Evolutionary conservation across 129 eudicot genomes (phyloP).

Genomic region (Arctium lappa): DNA sequence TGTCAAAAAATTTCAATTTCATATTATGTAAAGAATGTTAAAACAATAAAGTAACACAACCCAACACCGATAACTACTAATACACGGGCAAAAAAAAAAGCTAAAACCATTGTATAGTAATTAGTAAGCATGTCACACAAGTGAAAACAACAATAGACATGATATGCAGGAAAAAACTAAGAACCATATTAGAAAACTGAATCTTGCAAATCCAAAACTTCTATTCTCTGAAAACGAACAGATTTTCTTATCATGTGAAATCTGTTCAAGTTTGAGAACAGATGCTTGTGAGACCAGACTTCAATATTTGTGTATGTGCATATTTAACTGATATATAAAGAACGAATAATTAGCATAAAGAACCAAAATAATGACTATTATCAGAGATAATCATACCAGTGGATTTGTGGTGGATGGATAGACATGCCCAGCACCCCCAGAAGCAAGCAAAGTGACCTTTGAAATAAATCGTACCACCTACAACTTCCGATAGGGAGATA

Average conservation of each 20-base stretch:
- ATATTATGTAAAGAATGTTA: too few relatives aligned
- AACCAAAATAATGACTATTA: not conserved
- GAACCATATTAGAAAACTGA: too few relatives aligned
- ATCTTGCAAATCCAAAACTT: too few relatives aligned
- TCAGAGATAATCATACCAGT: constrained; percentile 39
- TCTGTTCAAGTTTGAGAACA: not conserved
- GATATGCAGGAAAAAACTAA: too few relatives aligned
- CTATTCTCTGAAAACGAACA: not conserved
- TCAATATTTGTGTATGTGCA: not conserved
- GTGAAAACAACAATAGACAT: too few relatives aligned
- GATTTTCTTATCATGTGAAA: not conserved
- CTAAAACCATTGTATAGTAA: too few relatives aligned
- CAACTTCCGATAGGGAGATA: not conserved
- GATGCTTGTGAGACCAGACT: not conserved
- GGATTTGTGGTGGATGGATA: constrained; percentile 98
- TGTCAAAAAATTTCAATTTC: too few relatives aligned
- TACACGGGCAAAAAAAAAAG: too few relatives aligned
- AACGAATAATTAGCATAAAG: not conserved
- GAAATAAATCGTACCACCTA: constrained; percentile 93
- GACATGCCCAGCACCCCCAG: constrained; percentile 98
- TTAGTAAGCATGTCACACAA: too few relatives aligned
- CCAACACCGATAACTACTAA: too few relatives aligned
- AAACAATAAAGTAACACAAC: too few relatives aligned
- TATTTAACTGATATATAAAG: not conserved
- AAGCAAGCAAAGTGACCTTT: constrained; percentile 96